These are phyloP conservation scores for Passiflora organensis DNA, from an alignment of 345 rosid genomes.

Conservation along the genomic window DNA sequence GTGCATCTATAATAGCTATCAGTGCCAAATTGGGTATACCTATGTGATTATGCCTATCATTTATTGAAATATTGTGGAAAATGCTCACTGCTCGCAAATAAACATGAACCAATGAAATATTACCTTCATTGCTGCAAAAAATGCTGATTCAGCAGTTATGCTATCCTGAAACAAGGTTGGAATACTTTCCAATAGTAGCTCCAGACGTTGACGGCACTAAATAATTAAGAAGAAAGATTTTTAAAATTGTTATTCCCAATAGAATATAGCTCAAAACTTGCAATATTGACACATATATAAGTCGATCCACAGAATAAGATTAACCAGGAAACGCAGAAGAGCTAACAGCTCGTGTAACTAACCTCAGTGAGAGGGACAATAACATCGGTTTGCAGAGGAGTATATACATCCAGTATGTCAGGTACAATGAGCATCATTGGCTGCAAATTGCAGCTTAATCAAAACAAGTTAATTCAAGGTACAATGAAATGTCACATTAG, in stretches of 20 bases:
- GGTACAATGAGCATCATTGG: constrained; percentile 98
- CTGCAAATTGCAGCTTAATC: constrained; percentile 49
- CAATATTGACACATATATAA: not conserved
- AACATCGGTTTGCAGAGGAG: constrained; percentile 88
- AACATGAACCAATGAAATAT: not conserved
- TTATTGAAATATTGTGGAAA: not conserved
- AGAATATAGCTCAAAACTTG: not conserved
- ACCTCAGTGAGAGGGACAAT: constrained; percentile 93
- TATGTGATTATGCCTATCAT: too few relatives aligned
- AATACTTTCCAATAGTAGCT: constrained; percentile 87
- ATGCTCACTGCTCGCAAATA: not conserved
- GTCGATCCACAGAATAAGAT: constrained; percentile 5
- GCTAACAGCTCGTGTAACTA: constrained; percentile 14
- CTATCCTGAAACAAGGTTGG: constrained; percentile 88
- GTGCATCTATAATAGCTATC: too few relatives aligned
- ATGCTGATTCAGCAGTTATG: constrained; percentile 89
- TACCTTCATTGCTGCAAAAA: constrained; percentile 98
- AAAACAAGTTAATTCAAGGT: constrained; percentile 5
- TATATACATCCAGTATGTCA: constrained; percentile 93
- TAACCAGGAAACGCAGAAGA: not conserved
- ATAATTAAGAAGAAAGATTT: constrained; percentile 21
- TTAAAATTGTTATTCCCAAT: not conserved
- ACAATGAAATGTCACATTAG: not conserved
- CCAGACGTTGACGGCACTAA: constrained; percentile 93
- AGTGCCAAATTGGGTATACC: too few relatives aligned